Conservation (phyloP, 164 flowering plant species). For the Vitis rupestris region DNA sequence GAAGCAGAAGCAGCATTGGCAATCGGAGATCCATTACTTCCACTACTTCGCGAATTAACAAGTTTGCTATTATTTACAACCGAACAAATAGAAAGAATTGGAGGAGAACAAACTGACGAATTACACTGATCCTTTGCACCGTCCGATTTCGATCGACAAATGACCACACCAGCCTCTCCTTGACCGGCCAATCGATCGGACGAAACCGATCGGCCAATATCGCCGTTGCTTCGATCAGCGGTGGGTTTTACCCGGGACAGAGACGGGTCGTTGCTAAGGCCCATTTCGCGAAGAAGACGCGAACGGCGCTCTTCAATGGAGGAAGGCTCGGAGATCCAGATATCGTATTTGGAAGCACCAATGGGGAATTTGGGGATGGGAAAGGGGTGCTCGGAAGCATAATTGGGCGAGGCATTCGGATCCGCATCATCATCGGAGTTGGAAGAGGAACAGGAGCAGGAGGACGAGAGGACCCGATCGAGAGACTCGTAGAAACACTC, state of each 20-base stretch:
- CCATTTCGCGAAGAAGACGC: slow-evolving; percentile 72
- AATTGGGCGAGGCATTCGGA: slow-evolving; percentile 19
- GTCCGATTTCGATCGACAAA: slow-evolving; percentile 55
- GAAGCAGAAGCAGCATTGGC: slow-evolving; percentile 20
- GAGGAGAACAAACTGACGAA: slow-evolving; percentile 18
- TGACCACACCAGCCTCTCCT: slow-evolving; percentile 5
- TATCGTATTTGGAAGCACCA: slow-evolving; percentile 60
- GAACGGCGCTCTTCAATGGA: slow-evolving; percentile 81
- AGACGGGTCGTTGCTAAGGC: slow-evolving; percentile 57
- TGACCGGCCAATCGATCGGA: slow-evolving; percentile 26
- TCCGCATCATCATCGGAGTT: slow-evolving; percentile 44
- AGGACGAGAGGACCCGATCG: slow-evolving; percentile 78
- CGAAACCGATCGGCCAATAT: slow-evolving; percentile 37
- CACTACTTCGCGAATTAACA: slow-evolving; percentile 22
- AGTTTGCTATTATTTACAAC: slow-evolving; percentile 1
- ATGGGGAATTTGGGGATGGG: slow-evolving; percentile 42
- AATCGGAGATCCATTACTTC: slow-evolving; percentile 22
- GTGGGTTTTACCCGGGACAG: slow-evolving; percentile 38
- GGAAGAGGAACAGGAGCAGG: slow-evolving; percentile 49
- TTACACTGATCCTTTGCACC: slow-evolving; percentile 24
- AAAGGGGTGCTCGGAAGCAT: slow-evolving; percentile 8
- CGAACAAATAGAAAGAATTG: slow-evolving; percentile 30
- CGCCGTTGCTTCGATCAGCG: neutral
- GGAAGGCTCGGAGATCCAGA: slow-evolving; percentile 83
- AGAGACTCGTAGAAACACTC: slow-evolving; percentile 81